A percentile compares a stretch with the other conserved stretches of the same genome.
phyloP scores from a whole-genome alignment of 805 yeast genomes.

The Nakazawaea peltata region DNA sequence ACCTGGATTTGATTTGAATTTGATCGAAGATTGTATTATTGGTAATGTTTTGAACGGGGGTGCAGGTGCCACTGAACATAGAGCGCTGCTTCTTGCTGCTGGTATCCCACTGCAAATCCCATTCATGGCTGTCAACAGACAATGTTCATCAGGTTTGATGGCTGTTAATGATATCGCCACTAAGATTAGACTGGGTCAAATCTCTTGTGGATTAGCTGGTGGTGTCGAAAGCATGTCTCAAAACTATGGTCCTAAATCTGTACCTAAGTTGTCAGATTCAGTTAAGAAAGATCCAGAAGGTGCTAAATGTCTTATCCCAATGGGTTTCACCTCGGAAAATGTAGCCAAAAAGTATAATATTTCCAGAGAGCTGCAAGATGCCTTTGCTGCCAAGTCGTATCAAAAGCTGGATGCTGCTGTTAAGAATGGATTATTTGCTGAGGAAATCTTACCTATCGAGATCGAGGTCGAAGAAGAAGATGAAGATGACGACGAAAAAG shows the following conservation, averaged over 20 bases:
- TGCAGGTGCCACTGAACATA: constrained; percentile 91
- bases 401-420: constrained; percentile 78
- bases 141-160: constrained; percentile 91
- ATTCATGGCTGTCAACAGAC: constrained; percentile 82
- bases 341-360: constrained; percentile 63
- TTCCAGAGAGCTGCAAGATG: constrained; percentile 70
- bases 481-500: constrained; percentile 48
- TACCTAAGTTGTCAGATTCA: constrained; percentile 48
- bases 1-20: constrained; percentile 36
- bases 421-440: constrained; percentile 64
- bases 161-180: constrained; percentile 87
- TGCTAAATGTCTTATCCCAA: constrained; percentile 80
- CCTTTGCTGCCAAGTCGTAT: constrained; percentile 81
- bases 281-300: constrained; percentile 32
- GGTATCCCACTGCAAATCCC: constrained; percentile 81
- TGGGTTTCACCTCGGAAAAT: constrained; percentile 95
- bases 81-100: constrained; percentile 87
- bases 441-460: constrained; percentile 80
- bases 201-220: constrained; percentile 82
- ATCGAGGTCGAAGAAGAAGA: constrained; percentile 47
- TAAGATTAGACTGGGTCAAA: constrained; percentile 76
- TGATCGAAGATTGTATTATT: constrained; percentile 78
- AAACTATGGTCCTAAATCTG: constrained; percentile 75
- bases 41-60: constrained; percentile 92
- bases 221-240: constrained; percentile 95